Evolutionary conservation across 805 yeast genomes (phyloP).

Genomic region (Candida quercuum): DNA sequence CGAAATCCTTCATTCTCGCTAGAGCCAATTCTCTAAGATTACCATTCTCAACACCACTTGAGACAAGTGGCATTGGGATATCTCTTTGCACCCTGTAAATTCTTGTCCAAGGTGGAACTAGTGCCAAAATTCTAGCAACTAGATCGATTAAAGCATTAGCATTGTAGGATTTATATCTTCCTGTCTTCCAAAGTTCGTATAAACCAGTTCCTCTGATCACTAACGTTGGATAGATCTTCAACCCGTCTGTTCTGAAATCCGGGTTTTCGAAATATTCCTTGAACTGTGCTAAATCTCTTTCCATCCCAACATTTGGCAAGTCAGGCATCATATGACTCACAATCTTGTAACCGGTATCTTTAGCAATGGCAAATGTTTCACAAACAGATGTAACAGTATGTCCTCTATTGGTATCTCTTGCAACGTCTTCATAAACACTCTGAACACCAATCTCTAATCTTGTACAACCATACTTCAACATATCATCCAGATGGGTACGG

Average conservation of each 20-base stretch:
- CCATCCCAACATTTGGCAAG: slow-evolving; percentile 97
- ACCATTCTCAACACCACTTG: slow-evolving; percentile 97
- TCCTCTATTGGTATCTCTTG: slow-evolving; percentile 96
- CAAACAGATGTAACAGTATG: slow-evolving; percentile 96
- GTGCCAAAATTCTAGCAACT: slow-evolving; percentile 91
- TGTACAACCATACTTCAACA: slow-evolving; percentile 95
- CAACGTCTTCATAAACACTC: slow-evolving; percentile 95
- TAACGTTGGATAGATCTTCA: slow-evolving; percentile 90
- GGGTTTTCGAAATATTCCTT: slow-evolving; percentile 96
- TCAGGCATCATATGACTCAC: slow-evolving; percentile 99
- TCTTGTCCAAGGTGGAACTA: slow-evolving; percentile 99
- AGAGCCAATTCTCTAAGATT: slow-evolving; percentile 91
- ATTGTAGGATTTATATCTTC: slow-evolving; percentile 88
- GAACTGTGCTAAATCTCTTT: slow-evolving; percentile 93
- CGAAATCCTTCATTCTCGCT: slow-evolving; percentile 97
- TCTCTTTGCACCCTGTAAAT: slow-evolving; percentile 98
- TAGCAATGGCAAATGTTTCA: slow-evolving; percentile 92
- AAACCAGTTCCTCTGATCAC: slow-evolving; percentile 97
- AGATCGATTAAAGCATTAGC: slow-evolving; percentile 91
- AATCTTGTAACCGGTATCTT: slow-evolving; percentile 96
- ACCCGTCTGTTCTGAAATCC: slow-evolving; percentile 93
- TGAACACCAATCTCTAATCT: slow-evolving; percentile 96
- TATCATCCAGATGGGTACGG: slow-evolving; percentile 88
- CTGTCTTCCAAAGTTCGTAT: slow-evolving; percentile 96
- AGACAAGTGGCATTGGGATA: slow-evolving; percentile 97